Base-by-base conservation (phyloP, 441 rosid species). In the Euphorbia celastroides region DNA sequence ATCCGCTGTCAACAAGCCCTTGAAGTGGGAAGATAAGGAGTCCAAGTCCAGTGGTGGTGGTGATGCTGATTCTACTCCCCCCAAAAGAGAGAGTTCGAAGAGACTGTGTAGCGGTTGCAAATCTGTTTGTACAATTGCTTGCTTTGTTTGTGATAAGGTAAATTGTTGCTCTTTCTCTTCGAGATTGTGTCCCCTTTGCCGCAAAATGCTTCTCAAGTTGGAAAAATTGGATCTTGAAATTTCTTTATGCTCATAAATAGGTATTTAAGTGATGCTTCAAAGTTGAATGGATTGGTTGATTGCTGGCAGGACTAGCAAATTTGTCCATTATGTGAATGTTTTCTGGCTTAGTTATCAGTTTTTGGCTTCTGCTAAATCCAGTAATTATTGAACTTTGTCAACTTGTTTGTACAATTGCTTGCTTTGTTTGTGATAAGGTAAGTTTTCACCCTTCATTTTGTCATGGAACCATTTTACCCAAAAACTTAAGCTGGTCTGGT, bases 21-120 rank as follows among this genome's bases (percentile, higher is more conserved):
- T 91, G 78, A 92, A 83, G 68, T 89, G 96, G 94, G 96, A 92
- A 61, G 94, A 89, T 10, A 93, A 88, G 78, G 93, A 93, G 13
- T 32, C 70, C 23, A 34, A 34, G 38, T 34, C 38, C 9, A 14
- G 57, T 20, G 38, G 38, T 34, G 38, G 4, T 34, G 38, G 9
- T 34, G 64, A 17, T 60, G 57, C 26, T 46, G 67, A 56, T 34
- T 34, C 38, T 3, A 34, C 38, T 34, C 38, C 38, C 9, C 38
- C 38, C 9, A 34, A 34, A 9, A 4, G 38, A 34, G 38, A 34
- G 5, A 34, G 5, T 34, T 3, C 38, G 4, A 34, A 34, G 38
- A 34, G 38, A 34, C 9, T 34, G 38, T 34, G 38, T 9, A 34
- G 38, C 9, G 38, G 38, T 34, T 34, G 99, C 89, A 88, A 91